Conservation (phyloP, 2,329 filamentous ascomycete genomes). For the Apiospora marii region DNA sequence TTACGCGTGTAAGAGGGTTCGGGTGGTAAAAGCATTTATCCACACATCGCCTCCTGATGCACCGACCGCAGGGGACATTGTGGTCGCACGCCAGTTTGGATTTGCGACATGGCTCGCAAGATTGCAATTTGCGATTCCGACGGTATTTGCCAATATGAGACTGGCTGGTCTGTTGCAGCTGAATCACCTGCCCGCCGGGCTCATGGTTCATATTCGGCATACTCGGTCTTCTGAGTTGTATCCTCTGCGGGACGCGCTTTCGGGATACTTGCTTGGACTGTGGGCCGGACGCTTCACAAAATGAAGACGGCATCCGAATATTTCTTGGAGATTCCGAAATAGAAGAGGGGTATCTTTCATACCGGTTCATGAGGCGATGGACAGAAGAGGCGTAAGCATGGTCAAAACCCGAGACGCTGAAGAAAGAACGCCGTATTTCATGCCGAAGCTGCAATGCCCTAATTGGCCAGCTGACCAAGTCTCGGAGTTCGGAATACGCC, state of each 20-base stretch:
- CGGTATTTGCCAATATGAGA: conserved; percentile 42
- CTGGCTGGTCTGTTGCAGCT: conserved; percentile 35
- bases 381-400: neutral
- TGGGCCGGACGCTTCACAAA: neutral
- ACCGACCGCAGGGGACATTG: conserved; percentile 45
- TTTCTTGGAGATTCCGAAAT: neutral
- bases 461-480: neutral
- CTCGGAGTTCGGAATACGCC: neutral
- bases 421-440: neutral
- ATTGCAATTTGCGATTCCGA: conserved; percentile 47
- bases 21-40: conserved; percentile 46
- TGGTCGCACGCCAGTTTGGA: conserved; percentile 47
- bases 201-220: conserved; percentile 14
- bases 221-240: neutral
- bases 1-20: conserved; percentile 43
- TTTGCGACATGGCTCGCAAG: conserved; percentile 44
- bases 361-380: neutral
- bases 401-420: neutral
- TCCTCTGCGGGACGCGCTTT: neutral
- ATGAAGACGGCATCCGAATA: neutral
- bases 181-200: conserved; percentile 39
- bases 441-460: neutral
- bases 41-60: conserved; percentile 40
- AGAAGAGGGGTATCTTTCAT: neutral
- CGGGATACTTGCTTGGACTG: neutral